Percentiles rank a stretch among this genome's conserved stretches.
Conservation (phyloP, 2,329 filamentous ascomycete genomes). For the Fusarium sp. region DNA sequence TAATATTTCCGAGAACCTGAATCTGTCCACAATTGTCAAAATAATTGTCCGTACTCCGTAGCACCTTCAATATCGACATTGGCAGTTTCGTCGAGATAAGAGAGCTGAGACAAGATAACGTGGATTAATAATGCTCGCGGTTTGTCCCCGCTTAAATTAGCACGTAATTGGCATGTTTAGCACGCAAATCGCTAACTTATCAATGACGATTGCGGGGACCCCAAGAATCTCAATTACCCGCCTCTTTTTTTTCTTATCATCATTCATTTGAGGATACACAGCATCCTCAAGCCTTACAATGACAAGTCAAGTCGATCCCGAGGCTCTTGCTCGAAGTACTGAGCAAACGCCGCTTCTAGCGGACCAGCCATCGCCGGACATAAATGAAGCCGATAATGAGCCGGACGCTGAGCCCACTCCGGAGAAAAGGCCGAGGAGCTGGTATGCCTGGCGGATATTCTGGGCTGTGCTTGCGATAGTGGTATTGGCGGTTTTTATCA, state of each 20-base stretch:
- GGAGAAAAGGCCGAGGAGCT: background rate
- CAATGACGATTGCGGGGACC: constrained; percentile 5
- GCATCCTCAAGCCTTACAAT: background rate
- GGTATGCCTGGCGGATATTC: constrained; percentile 18
- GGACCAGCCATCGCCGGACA: background rate
- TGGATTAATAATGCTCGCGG: constrained; percentile 17
- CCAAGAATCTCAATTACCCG: background rate
- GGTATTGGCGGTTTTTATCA: background rate
- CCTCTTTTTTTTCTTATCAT: background rate
- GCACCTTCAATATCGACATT: background rate
- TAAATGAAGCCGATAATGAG: background rate
- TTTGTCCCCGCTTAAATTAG: background rate
- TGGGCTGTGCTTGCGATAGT: background rate
- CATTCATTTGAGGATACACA: background rate
- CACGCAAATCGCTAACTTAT: background rate
- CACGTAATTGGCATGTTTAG: background rate
- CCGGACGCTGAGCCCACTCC: background rate
- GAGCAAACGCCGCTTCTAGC: constrained; percentile 17
- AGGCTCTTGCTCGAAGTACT: background rate
- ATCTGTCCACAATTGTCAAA: no score
- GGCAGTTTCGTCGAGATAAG: background rate
- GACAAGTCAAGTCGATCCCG: background rate
- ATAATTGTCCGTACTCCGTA: no score
- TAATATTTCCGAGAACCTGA: background rate
- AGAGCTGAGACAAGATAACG: background rate